Evolutionary conservation across 2,329 filamentous ascomycete species (phyloP), one percentile per base, ranked within the genome.

Genomic region (Polytolypa hystricis): DNA sequence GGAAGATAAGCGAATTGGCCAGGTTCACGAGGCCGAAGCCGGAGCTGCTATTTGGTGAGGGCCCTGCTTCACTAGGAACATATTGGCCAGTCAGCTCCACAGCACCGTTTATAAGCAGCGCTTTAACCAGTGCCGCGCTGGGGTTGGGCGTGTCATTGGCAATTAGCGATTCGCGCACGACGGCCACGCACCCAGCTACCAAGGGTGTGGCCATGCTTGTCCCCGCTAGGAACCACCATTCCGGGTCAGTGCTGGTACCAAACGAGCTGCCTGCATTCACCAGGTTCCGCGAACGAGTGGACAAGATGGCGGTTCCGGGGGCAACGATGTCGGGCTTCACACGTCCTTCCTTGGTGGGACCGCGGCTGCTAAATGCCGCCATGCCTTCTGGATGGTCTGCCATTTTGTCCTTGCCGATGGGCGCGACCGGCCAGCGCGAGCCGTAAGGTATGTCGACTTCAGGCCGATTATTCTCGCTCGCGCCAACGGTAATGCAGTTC

Each of bases 401-500:
- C 20, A 41, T 42, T 14, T 18, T 29, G 35, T 43, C 43, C 11
- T 16, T 35, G 12, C 39, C 33, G 21, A 43, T 30, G 4, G 46
- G 43, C 2, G 18, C 23, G 12, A 31, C 17, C 12, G 42, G 36
- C 39, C 32, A 42, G 8, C 37, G 28, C 5, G 11, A 15, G 8
- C 42, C 42, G 16, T 47, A 45, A 12, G 31, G 33, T 14, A 42
- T 16, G 4, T 15, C 17, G 16, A 46, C 30, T 7, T 45, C 39
- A 10, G 46, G 47, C 2, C 49, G 45, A n/a, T 41, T 31, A 28
- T 45, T 50, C 18, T 47, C 42, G n/a, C 37, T 46, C 7, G 49
- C 49, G 15, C 49, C 49, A 11, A 52, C 48, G 2, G 49, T 52
- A 26, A 52, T 48, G 38, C 47, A 48, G 30, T 52, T 52, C 37